Evolutionary conservation across 2,329 filamentous ascomycete species (phyloP), one percentile per base, ranked within the genome.

Genomic region (Emergomyces orientalis): DNA sequence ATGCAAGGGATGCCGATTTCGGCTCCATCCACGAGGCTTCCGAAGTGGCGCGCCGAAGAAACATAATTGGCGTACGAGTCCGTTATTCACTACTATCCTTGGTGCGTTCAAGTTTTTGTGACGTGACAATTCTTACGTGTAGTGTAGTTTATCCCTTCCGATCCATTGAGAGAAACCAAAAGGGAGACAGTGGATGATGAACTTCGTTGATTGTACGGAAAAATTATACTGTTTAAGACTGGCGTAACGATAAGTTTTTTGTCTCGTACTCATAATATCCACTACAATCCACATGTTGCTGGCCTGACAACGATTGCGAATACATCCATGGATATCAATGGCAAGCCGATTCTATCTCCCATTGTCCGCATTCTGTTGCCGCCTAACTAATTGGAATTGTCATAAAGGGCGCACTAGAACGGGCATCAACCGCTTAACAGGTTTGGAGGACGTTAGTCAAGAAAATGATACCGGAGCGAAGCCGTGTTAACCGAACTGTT

Each of bases 401-500:
- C 32, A 11, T 30, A 8, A 32, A 54, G 32, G 51, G 32, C 51
- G 51, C 51, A 34, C 51, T 54, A 54, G 32, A 34, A 9, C 51
- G 1, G 13, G 30, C 27, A 54, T 22, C 17, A 34, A 17, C 30
- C 30, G 17, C 30, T 37, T 54, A 34, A 22, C 32, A 54, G 30
- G 32, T 19, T 19, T 22, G 9, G 49, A n/a, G 51, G 9, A 4
- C 0, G 32, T 25, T 32, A 37, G 32, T 22, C 51, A 11, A 14
- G 14, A 54, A 32, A 22, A n/a, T n/a, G 27, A 22, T 54, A n/a
- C 32, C 32, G 19, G 41, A 30, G 45, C 49, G 49, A 52, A 61
- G 47, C 59, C 59, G 59, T 54, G 30, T 39, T 61, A 61, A 43
- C 59, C 59, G 59, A 61, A 61, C 13, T 3, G 25, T 22, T 34